A percentile compares a stretch with the other conserved stretches of the same genome.
phyloP scores from a whole-genome alignment of 2,329 filamentous ascomycete genomes.

The Rutstroemia sp. region DNA sequence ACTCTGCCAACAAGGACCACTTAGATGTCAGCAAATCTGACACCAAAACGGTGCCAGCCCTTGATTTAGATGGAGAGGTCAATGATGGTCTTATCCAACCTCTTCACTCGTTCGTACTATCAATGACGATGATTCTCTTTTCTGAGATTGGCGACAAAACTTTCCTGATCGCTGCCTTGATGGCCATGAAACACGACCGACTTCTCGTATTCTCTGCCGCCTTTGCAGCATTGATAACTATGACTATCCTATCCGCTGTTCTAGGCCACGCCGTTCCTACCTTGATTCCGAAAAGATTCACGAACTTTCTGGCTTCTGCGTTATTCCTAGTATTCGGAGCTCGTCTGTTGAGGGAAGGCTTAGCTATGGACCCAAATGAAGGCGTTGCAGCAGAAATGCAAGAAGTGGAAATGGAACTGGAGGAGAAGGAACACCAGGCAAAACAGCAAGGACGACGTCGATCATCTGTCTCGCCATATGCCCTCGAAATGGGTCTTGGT shows the following conservation, averaged over 20 bases:
- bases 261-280: conserved; percentile 88
- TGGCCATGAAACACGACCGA: conserved; percentile 98
- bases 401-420: conserved; percentile 88
- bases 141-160: conserved; percentile 98
- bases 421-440: conserved; percentile 80
- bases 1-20: conserved; percentile 57
- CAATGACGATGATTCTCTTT: conserved; percentile 94
- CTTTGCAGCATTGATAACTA: conserved; percentile 82
- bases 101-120: conserved; percentile 82
- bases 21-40: conserved; percentile 43
- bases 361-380: conserved; percentile 82
- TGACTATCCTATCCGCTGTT: conserved; percentile 91
- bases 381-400: conserved; percentile 96
- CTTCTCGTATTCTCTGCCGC: conserved; percentile 91
- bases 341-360: conserved; percentile 76
- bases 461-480: conserved; percentile 65
- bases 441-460: conserved; percentile 57
- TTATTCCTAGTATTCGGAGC: conserved; percentile 87
- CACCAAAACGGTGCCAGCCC: conserved; percentile 30
- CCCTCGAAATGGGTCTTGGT: conserved; percentile 71
- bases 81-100: conserved; percentile 62
- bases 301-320: conserved; percentile 74
- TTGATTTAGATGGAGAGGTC: conserved; percentile 37
- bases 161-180: conserved; percentile 90
- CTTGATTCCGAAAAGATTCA: conserved; percentile 83